phyloP scores from a whole-genome alignment of 73 alveolate genomes.

The Paramecium caudatum region DNA sequence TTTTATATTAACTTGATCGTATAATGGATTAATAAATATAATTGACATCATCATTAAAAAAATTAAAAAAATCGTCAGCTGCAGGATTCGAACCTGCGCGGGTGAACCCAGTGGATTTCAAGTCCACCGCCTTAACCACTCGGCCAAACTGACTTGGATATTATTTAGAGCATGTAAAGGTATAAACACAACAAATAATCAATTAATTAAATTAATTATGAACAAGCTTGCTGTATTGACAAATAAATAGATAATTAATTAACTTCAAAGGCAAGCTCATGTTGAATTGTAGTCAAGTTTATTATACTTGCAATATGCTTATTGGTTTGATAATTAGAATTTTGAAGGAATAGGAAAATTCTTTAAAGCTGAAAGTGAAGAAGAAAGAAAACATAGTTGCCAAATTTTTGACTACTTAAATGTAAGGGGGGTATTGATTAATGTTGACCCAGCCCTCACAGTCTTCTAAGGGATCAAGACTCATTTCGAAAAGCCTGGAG shows the following conservation, averaged over 20 bases:
- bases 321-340: slow-evolving; percentile 16
- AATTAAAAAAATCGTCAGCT: slow-evolving; percentile 73
- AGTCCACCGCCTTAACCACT: slow-evolving; percentile 85
- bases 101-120: slow-evolving; percentile 82
- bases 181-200: no score
- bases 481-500: slow-evolving; percentile 20
- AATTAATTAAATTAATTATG: not conserved
- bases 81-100: slow-evolving; percentile 86
- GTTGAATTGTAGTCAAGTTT: not conserved
- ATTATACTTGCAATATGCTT: not conserved
- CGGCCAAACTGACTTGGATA: slow-evolving; percentile 79
- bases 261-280: not conserved
- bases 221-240: not conserved
- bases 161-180: no score
- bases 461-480: not conserved
- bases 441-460: not conserved
- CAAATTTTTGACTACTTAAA: not conserved
- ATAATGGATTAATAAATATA: no score
- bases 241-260: not conserved
- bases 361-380: slow-evolving; percentile 1
- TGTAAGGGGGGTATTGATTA: not conserved
- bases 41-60: slow-evolving; percentile 45
- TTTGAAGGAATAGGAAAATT: not conserved
- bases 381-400: not conserved
- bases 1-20: no score